phyloP scores from a whole-genome alignment of 148 eudicot species.

The Spergularia bocconei region DNA sequence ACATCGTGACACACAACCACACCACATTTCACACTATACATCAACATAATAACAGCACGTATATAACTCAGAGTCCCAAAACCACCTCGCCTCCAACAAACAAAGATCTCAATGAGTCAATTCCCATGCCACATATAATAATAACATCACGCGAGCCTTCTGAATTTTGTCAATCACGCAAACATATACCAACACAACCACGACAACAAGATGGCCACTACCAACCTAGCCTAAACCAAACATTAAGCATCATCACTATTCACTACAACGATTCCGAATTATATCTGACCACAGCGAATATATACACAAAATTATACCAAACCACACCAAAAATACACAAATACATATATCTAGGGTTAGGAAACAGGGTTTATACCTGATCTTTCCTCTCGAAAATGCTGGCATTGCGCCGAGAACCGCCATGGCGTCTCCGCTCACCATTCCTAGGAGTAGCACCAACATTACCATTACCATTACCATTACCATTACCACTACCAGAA shows the following conservation, averaged over 20 bases:
- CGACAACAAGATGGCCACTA: background rate
- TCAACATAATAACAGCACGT: background rate
- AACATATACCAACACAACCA: background rate
- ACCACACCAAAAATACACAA: background rate
- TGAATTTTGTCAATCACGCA: background rate
- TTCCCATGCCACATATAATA: too few species aligned
- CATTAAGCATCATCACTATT: too few species aligned
- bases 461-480: constrained; percentile 7
- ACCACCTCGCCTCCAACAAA: background rate
- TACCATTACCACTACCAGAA: constrained; percentile 26
- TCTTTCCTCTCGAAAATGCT: constrained; percentile 67
- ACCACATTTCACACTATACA: background rate
- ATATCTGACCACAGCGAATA: background rate
- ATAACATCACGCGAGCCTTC: background rate
- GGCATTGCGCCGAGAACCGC: constrained; percentile 44
- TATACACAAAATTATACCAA: too few species aligned
- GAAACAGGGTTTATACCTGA: constrained; percentile 41
- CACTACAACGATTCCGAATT: background rate
- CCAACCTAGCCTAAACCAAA: background rate
- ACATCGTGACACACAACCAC: background rate
- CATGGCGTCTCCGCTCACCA: constrained; percentile 64
- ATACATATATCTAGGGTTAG: too few species aligned
- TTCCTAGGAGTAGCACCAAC: constrained; percentile 34
- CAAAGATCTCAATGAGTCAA: background rate
- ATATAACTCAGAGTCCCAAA: background rate